A percentile compares a stretch with the other conserved stretches of the same genome.
Evolutionary conservation across 352 stramenopile genomes (phyloP).

Genomic region (Salisapilia sapeloensis): DNA sequence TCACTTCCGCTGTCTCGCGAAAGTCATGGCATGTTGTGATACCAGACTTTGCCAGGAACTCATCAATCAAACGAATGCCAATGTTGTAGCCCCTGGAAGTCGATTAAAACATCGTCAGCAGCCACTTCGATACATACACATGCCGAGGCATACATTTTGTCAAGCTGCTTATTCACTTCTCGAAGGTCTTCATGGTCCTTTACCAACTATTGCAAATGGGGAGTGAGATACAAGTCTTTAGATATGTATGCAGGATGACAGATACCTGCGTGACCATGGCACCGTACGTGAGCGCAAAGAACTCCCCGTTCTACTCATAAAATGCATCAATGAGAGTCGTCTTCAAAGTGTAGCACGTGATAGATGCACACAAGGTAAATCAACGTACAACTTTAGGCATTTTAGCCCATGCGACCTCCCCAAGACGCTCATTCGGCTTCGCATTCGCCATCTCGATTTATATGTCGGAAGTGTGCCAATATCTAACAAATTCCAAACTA

Average conservation of each 20-base stretch:
- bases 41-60: conserved; percentile 94
- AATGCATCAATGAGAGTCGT: not conserved
- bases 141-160: conserved; percentile 71
- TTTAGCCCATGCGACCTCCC: conserved; percentile 84
- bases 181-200: conserved; percentile 93
- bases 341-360: not conserved
- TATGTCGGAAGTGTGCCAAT: too few species aligned
- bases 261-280: conserved; percentile 87
- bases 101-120: conserved; percentile 1
- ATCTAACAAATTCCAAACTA: too few species aligned
- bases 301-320: conserved; percentile 82
- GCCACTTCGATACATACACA: not conserved
- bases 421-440: conserved; percentile 39
- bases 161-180: conserved; percentile 91
- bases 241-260: not conserved
- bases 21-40: conserved; percentile 77
- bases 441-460: conserved; percentile 46
- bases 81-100: conserved; percentile 88
- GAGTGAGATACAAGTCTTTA: not conserved
- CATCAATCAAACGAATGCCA: conserved; percentile 92
- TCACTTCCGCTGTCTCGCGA: conserved; percentile 87
- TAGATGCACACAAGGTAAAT: not conserved
- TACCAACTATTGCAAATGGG: conserved; percentile 48
- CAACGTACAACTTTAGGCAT: conserved; percentile 83
- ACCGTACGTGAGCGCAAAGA: conserved; percentile 96